A percentile compares a stretch with the other conserved stretches of the same genome.
These are phyloP conservation scores for Letharia columbiana DNA, from an alignment of 495 filamentous ascomycete genomes.

Conservation along the genomic window DNA sequence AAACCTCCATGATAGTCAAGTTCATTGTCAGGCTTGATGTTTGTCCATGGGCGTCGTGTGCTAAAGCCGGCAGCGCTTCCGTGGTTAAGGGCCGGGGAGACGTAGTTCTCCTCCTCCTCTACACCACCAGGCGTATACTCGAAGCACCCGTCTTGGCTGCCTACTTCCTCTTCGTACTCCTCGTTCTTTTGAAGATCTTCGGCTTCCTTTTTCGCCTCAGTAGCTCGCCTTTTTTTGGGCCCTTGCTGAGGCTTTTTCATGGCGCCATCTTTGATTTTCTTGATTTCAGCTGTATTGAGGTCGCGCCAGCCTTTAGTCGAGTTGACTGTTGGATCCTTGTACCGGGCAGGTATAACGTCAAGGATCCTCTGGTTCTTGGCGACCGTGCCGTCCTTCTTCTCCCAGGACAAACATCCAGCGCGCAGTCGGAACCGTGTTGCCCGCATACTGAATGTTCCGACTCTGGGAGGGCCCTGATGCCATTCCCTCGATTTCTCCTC, in stretches of 20 bases:
- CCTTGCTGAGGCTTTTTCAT: not conserved
- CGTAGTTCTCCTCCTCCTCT: too few relatives aligned
- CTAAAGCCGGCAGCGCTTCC: too few relatives aligned
- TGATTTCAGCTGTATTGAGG: not conserved
- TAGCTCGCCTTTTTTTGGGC: not conserved
- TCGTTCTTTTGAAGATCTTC: too few relatives aligned
- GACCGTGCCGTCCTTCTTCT: not conserved
- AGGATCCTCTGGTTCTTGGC: slow-evolving; percentile 3
- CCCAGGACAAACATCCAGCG: slow-evolving; percentile 5
- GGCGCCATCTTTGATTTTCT: not conserved
- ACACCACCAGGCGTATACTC: too few relatives aligned
- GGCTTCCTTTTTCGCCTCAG: not conserved
- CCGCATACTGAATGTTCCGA: slow-evolving; percentile 2
- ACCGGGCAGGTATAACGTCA: not conserved
- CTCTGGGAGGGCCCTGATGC: not conserved
- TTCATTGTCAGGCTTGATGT: too few relatives aligned
- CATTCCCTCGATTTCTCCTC: not conserved
- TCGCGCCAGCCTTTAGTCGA: not conserved
- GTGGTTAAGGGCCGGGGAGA: too few relatives aligned
- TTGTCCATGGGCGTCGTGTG: too few relatives aligned
- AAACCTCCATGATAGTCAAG: too few relatives aligned
- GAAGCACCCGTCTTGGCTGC: not conserved
- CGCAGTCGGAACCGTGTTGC: not conserved
- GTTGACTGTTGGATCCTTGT: not conserved
- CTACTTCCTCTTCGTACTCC: not conserved